Conservation (phyloP, 768 basidiomycete genomes). For the Dendrothele bispora region DNA sequence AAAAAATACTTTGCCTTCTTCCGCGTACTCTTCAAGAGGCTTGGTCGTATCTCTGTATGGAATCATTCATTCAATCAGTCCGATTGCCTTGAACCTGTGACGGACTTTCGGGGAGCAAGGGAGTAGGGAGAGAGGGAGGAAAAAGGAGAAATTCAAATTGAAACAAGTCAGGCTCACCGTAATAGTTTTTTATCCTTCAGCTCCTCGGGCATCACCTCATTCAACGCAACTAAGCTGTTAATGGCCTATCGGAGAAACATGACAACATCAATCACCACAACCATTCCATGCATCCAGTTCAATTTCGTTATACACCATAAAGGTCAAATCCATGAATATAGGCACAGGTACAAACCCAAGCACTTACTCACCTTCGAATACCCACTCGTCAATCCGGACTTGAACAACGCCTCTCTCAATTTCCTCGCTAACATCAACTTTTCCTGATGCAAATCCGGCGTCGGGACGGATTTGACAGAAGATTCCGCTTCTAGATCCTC, state of each 20-base stretch:
- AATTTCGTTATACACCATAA: too few relatives aligned
- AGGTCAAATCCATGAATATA: too few relatives aligned
- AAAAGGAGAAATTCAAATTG: too few relatives aligned
- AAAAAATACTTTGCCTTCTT: conserved; percentile 45
- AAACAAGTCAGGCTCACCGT: too few relatives aligned
- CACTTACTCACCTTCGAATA: conserved; percentile 49
- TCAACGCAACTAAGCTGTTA: conserved; percentile 52
- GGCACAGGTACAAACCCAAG: too few relatives aligned
- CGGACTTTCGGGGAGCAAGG: too few relatives aligned
- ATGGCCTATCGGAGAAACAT: conserved; percentile 42
- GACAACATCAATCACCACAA: too few relatives aligned
- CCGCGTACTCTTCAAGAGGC: conserved; percentile 43
- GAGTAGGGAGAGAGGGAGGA: too few relatives aligned
- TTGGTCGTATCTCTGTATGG: conserved; percentile 36
- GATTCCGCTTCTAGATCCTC: conserved; percentile 37
- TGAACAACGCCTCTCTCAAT: conserved; percentile 63
- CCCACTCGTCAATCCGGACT: conserved; percentile 57
- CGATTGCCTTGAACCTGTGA: too few relatives aligned
- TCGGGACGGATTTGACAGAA: too few relatives aligned
- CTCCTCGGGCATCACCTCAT: conserved; percentile 51
- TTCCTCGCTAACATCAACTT: conserved; percentile 46
- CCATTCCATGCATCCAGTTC: too few relatives aligned
- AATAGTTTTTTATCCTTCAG: conserved; percentile 46
- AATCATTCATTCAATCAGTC: neutral
- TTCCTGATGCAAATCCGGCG: conserved; percentile 27